Conservation (phyloP, 2,329 filamentous ascomycete species). For the Cladosporium sp. region DNA sequence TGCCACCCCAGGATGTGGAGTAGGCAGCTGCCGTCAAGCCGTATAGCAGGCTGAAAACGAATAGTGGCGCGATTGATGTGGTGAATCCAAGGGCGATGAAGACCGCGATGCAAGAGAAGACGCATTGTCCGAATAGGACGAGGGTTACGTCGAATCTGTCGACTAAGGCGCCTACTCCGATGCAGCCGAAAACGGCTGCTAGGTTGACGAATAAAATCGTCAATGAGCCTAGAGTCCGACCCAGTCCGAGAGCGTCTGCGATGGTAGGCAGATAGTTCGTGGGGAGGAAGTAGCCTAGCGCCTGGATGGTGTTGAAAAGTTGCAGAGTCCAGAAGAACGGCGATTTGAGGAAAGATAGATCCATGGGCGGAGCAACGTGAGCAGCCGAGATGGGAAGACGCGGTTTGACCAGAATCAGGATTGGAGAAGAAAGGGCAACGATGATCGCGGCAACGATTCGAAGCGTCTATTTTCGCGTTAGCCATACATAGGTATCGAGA, state of each 20-base stretch:
- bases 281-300: conserved; percentile 43
- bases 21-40: conserved; percentile 41
- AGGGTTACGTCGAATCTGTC: conserved; percentile 38
- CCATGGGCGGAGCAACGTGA: conserved; percentile 25
- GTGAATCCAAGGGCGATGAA: conserved; percentile 47
- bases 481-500: not conserved
- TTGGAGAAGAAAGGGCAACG: conserved; percentile 15
- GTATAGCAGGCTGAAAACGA: conserved; percentile 41
- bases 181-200: conserved; percentile 34
- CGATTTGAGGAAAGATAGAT: conserved; percentile 34
- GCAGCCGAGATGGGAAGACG: conserved; percentile 17
- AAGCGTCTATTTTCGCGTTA: conserved; percentile 34
- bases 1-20: conserved; percentile 33
- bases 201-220: conserved; percentile 39
- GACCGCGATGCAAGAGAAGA: conserved; percentile 33
- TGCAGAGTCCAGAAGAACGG: conserved; percentile 42
- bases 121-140: conserved; percentile 34
- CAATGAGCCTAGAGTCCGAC: conserved; percentile 32
- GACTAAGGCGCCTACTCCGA: conserved; percentile 37
- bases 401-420: conserved; percentile 17
- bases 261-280: conserved; percentile 41
- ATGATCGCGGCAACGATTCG: conserved; percentile 40
- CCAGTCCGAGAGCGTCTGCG: conserved; percentile 36
- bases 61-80: conserved; percentile 37
- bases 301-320: conserved; percentile 37